A percentile compares a stretch with the other conserved stretches of the same genome.
These are phyloP conservation scores for Erysimum pusillum DNA, from an alignment of 441 rosid genomes.

Conservation along the genomic window DNA sequence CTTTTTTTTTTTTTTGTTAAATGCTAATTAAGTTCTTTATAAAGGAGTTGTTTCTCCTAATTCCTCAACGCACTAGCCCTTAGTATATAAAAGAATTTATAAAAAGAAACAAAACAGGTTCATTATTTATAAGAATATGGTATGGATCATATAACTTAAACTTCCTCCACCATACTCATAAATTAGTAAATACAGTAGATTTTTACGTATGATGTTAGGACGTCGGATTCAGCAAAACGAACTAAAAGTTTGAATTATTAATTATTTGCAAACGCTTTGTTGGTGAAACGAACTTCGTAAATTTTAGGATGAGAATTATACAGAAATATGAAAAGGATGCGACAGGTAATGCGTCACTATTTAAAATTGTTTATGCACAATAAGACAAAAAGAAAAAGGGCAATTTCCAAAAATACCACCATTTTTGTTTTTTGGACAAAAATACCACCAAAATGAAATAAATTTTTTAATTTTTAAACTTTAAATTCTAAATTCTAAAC, in stretches of 20 bases:
- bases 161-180: not conserved
- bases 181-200: not conserved
- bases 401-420: too few relatives aligned
- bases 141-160: not conserved
- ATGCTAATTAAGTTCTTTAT: not conserved
- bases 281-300: constrained; percentile 34
- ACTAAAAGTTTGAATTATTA: not conserved
- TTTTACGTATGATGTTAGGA: constrained; percentile 28
- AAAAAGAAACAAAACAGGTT: not conserved
- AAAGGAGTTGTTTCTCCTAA: not conserved
- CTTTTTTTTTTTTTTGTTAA: too few relatives aligned
- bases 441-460: too few relatives aligned
- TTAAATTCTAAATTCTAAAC: too few relatives aligned
- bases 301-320: not conserved
- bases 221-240: constrained; percentile 39
- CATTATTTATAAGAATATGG: not conserved
- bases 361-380: constrained; percentile 1
- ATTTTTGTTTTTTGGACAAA: too few relatives aligned
- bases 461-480: too few relatives aligned
- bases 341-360: constrained; percentile 41
- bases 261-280: constrained; percentile 9
- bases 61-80: not conserved
- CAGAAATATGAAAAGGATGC: constrained; percentile 31
- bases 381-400: constrained; percentile 31
- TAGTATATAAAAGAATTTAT: not conserved